A percentile compares a stretch with the other conserved stretches of the same genome.
Conservation (phyloP, 2,329 filamentous ascomycete genomes). For the Claviceps purpurea region DNA sequence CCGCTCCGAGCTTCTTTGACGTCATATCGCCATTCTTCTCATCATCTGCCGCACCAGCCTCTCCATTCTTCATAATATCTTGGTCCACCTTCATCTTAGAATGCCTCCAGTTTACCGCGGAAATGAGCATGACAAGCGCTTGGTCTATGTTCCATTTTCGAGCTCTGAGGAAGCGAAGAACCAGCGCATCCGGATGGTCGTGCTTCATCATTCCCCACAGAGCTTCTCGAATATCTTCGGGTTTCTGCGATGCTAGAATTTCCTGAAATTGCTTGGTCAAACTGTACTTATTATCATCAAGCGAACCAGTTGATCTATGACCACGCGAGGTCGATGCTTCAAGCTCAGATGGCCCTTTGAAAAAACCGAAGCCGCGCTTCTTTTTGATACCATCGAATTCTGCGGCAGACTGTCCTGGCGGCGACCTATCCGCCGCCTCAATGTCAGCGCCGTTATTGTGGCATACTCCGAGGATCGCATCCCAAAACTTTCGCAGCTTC, state of each 20-base stretch:
- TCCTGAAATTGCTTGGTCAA: conserved; percentile 78
- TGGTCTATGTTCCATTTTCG: conserved; percentile 92
- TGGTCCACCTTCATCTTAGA: conserved; percentile 78
- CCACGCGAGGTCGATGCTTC: conserved; percentile 17
- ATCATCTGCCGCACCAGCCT: conserved; percentile 49
- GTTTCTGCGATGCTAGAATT: conserved; percentile 60
- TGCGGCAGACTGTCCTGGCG: conserved; percentile 5
- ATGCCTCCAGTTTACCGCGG: conserved; percentile 83
- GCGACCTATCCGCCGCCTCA: conserved; percentile 10
- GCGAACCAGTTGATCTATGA: conserved; percentile 28
- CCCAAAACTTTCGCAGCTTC: conserved; percentile 83
- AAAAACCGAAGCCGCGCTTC: conserved; percentile 52
- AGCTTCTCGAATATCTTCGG: conserved; percentile 64
- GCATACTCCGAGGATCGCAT: conserved; percentile 60
- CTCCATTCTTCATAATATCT: conserved; percentile 69
- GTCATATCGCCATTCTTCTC: conserved; percentile 42
- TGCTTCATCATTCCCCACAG: conserved; percentile 95
- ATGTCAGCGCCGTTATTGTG: conserved; percentile 34
- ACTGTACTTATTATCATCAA: conserved; percentile 80
- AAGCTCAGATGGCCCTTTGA: conserved; percentile 34
- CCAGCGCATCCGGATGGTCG: conserved; percentile 77
- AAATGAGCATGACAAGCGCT: conserved; percentile 85
- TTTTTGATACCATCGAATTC: conserved; percentile 54
- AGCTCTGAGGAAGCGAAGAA: conserved; percentile 75
- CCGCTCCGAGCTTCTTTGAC: conserved; percentile 53